Percentiles rank a stretch among this genome's conserved stretches.
These are phyloP conservation scores for Ophiocordyceps unilateralis DNA, from an alignment of 2,329 filamentous ascomycete genomes.

Conservation along the genomic window DNA sequence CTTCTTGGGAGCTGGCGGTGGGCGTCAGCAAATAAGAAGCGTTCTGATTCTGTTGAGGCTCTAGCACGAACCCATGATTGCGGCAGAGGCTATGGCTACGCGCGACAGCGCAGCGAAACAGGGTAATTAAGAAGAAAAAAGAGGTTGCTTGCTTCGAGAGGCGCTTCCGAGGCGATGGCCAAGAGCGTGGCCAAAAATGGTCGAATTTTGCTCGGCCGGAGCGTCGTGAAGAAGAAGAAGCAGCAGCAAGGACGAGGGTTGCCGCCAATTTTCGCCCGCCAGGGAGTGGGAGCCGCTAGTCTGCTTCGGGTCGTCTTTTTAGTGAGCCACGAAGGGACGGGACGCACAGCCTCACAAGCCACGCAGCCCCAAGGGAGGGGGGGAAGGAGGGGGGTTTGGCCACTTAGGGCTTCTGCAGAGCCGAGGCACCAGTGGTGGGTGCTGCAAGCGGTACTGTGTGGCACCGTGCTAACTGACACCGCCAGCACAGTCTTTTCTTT, in stretches of 20 bases:
- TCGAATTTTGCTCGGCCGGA: constrained; percentile 23
- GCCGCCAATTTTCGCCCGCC: constrained; percentile 24
- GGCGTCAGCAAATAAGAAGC: constrained; percentile 1
- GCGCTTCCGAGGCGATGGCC: constrained; percentile 11
- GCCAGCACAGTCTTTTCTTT: neutral
- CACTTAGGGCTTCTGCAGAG: too few species aligned
- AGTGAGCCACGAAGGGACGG: neutral
- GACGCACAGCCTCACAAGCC: neutral
- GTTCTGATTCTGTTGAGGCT: too few species aligned
- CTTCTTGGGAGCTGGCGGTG: constrained; percentile 64
- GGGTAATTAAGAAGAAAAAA: too few species aligned
- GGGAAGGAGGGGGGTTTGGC: too few species aligned
- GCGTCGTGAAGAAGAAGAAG: constrained; percentile 14
- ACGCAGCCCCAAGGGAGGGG: too few species aligned
- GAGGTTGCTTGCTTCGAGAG: neutral
- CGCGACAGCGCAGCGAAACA: neutral
- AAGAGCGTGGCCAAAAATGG: constrained; percentile 21
- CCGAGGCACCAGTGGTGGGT: too few species aligned
- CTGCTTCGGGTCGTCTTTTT: constrained; percentile 6
- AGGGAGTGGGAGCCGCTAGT: constrained; percentile 24
- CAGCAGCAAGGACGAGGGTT: constrained; percentile 17
- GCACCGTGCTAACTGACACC: too few species aligned
- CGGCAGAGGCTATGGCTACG: constrained; percentile 18
- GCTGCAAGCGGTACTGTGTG: too few species aligned
- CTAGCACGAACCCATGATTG: constrained; percentile 48